Evolutionary conservation across 257 asterid genomes (phyloP).

Genomic region (Solanum virginianum): DNA sequence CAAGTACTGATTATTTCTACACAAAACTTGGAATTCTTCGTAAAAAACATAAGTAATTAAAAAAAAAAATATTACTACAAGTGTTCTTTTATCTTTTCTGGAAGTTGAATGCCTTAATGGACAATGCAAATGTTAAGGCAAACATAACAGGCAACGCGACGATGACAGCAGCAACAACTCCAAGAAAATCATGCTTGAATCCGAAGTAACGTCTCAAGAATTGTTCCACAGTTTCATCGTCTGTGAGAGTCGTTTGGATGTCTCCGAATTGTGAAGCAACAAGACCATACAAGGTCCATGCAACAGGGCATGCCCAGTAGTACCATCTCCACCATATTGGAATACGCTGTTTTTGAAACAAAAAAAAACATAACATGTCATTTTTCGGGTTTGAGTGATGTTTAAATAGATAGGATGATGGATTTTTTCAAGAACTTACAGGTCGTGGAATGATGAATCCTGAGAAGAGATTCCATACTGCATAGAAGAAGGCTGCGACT

Average conservation of each 20-base stretch:
- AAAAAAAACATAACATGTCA: neutral
- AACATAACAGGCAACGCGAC: neutral
- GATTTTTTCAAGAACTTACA: neutral
- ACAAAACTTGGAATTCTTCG: neutral
- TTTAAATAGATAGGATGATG: neutral
- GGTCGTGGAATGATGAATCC: neutral
- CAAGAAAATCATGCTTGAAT: neutral
- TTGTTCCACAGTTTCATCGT: neutral
- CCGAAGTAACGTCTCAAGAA: neutral
- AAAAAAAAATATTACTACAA: neutral
- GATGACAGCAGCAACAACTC: neutral
- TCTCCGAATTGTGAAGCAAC: constrained; percentile 61
- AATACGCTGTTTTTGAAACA: constrained; percentile 34
- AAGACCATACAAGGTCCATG: constrained; percentile 60
- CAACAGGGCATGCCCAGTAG: constrained; percentile 53
- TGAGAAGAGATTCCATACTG: neutral
- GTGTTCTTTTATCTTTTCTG: neutral
- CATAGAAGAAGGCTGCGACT: neutral
- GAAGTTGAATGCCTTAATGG: neutral
- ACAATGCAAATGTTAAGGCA: neutral
- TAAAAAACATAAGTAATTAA: neutral
- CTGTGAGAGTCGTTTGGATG: neutral
- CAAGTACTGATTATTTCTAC: neutral
- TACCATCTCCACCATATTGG: constrained; percentile 91
- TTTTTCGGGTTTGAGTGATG: neutral